Percentiles rank a stretch among this genome's conserved stretches.
Evolutionary conservation across 768 basidiomycete genomes (phyloP).

Genomic region (Leccinum ochraceum): DNA sequence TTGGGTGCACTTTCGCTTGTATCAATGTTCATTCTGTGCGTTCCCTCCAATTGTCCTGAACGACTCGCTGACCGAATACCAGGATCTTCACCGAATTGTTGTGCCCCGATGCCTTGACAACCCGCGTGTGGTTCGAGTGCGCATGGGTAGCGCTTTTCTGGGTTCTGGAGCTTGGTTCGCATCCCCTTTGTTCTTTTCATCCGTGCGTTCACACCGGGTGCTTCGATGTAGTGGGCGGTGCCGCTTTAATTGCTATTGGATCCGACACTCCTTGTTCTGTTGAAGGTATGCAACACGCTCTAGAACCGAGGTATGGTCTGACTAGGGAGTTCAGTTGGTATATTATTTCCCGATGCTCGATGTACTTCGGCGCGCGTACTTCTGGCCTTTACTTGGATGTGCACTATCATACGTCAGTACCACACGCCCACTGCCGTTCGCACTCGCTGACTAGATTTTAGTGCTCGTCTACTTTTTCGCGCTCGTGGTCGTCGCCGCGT

Average conservation of each 20-base stretch:
- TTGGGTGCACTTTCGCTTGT: constrained; percentile 59
- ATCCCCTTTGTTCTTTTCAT: constrained; percentile 1
- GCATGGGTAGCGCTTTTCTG: constrained; percentile 60
- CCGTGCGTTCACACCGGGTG: constrained; percentile 5
- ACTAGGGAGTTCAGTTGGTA: background rate
- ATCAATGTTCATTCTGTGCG: constrained; percentile 61
- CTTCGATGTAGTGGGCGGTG: constrained; percentile 48
- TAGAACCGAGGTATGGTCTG: background rate
- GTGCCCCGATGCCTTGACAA: constrained; percentile 49
- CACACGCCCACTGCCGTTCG: background rate
- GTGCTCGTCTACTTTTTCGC: constrained; percentile 61
- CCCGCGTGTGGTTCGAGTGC: constrained; percentile 73
- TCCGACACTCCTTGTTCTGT: constrained; percentile 38
- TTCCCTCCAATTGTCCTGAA: constrained; percentile 7
- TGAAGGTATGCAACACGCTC: constrained; percentile 25
- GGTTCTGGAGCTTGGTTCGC: constrained; percentile 59
- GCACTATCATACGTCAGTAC: constrained; percentile 40
- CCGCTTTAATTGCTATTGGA: constrained; percentile 45
- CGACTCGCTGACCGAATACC: constrained; percentile 8
- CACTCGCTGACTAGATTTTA: constrained; percentile 27
- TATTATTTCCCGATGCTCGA: background rate
- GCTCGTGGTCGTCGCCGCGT: constrained; percentile 45
- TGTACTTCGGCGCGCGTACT: constrained; percentile 60
- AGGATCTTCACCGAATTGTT: constrained; percentile 62
- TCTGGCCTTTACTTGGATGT: constrained; percentile 61